Evolutionary conservation across 495 filamentous ascomycete species (phyloP), one percentile per base, ranked within the genome.

Genomic region (Antarctomyces pellizariae): DNA sequence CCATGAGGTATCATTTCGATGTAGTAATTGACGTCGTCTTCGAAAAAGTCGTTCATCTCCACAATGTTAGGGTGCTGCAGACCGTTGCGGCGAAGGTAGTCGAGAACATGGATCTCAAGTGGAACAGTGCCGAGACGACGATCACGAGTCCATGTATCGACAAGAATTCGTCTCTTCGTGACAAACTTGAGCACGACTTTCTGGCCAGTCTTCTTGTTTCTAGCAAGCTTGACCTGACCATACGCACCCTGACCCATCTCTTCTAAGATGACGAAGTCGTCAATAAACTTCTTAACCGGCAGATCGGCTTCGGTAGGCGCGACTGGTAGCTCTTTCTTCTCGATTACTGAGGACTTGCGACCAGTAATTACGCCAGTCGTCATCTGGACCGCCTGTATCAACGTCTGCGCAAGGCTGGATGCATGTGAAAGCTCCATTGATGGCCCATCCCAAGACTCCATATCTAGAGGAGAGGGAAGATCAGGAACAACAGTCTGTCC

Each of bases 231-330:
- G 26, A 99, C 86, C 48, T 95, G 82, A 3, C 86, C 86, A 42
- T 95, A 99, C 2, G 86, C 89, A 24, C 86, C 86, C 49, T 93
- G 80, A 4, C 86, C 86, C 84, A 99, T 93, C 29, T 99, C 86
- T 48, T 99, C 86, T 3, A 99, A 59, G 35, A 95, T 80, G 16
- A 67, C 60, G 47, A 91, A 99, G 48, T 93, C 82, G 24, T 69
- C 53, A 28, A 99, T 95, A 0, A 64, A 68, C 46, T 84, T 82
- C 45, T 83, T 90, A 5, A 42, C 24, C 9, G 34, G 34, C 16
- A 38, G 34, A 10, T 30, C 33, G 13, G 34, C 26, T 16, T 37
- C 26, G 3, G 32, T 16, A 2, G 17, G 13, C 13, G 13, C 25
- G 13, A 13, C 17, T 7, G 47, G 29, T 14, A 45, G 45, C 18